Evolutionary conservation across 1,284 basidiomycete species (phyloP), one percentile per base, ranked within the genome.

Genomic region (Macrocystidia cucumis): DNA sequence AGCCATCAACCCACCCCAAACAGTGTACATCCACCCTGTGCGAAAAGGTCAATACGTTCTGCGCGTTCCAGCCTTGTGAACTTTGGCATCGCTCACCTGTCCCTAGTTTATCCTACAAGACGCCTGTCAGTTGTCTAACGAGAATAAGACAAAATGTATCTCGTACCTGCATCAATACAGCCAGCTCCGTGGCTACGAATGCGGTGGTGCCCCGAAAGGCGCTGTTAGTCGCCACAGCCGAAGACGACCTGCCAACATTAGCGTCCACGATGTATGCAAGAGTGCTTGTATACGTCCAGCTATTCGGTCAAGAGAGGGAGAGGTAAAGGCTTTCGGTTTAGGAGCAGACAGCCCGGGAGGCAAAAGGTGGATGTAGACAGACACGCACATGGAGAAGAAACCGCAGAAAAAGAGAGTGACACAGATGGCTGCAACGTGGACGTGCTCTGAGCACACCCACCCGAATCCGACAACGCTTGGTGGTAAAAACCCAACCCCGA

Each of bases 201-300:
- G 82, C 88, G 2, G 71, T 63, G 2, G 77, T 32, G 1, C 87
- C 84, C 25, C 86, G 69, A 55, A 82, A 82, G 17, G 62, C 67
- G 41, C 79, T 82, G 51, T 90, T 90, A 11, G 67, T 58, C 0
- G 85, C 79, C 4, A 84, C 74, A 2, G 81, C 83, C 9, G 71
- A 74, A 1, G 78, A 74, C 0, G 81, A 81, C 12, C 82, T 69
- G 4, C 88, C 87, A 3, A 63, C 60, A 49, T 89, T 90, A 3
- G 83, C 74, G 49, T 91, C 86, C 5, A 87, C 79, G 32, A 87
- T 66, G 47, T 86, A 88, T 0, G 83, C 75, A 21, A 90, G 58
- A 1, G 80, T 78, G 42, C 76, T 78, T 9, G 78, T 58, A 51
- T 86, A 85, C 14, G 77, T 74, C 69, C 74, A 82, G 42, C 82